Percentiles rank a stretch among this genome's conserved stretches.
These are phyloP conservation scores for Solanum paucissectum DNA, from an alignment of 257 asterid genomes.

Conservation along the genomic window DNA sequence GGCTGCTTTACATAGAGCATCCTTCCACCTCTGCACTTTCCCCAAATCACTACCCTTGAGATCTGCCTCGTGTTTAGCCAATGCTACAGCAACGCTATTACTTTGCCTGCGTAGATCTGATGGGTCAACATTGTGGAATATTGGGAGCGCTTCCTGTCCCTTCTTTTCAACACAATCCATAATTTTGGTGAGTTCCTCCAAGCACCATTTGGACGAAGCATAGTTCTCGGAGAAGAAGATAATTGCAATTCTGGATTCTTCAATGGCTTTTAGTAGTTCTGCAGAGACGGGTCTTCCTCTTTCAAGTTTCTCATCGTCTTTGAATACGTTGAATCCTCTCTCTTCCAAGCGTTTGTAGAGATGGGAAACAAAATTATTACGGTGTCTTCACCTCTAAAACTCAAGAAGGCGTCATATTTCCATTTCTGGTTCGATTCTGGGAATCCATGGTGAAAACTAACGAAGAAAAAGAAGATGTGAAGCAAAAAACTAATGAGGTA, in stretches of 20 bases:
- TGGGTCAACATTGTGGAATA: neutral
- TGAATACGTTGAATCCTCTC: neutral
- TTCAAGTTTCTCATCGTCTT: neutral
- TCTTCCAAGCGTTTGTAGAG: neutral
- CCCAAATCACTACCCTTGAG: neutral
- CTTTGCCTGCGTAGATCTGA: neutral
- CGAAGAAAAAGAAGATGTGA: too few species aligned
- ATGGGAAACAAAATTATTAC: neutral
- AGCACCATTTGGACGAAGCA: neutral
- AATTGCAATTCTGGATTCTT: neutral
- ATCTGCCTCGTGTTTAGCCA: neutral
- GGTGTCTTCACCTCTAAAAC: neutral
- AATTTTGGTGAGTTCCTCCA: neutral
- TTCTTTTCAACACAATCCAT: neutral
- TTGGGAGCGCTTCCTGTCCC: neutral
- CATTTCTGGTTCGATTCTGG: neutral
- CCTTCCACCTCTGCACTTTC: constrained; percentile 1
- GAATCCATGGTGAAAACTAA: neutral
- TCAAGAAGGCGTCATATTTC: neutral
- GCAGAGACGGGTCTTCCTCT: neutral
- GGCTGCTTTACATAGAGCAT: neutral
- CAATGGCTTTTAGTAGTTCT: neutral
- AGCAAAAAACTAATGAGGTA: too few species aligned
- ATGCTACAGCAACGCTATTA: neutral
- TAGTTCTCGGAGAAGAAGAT: neutral